Evolutionary conservation across 371 early-diverging fungal genomes (phyloP).

Genomic region (Basidiobolus meristosporus): DNA sequence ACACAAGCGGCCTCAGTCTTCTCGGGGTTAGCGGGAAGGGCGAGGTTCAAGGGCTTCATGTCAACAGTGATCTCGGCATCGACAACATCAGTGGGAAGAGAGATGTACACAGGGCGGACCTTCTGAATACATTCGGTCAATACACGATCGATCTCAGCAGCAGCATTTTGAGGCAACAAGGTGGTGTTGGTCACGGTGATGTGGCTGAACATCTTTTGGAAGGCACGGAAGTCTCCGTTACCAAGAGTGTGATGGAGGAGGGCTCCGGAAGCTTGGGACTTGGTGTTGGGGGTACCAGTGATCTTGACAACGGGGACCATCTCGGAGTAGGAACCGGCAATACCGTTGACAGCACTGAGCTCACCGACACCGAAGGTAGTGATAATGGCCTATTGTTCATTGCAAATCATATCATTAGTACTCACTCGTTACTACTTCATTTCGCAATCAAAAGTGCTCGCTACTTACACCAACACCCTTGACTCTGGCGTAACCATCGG

Average conservation of each 20-base stretch:
- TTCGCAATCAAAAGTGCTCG: too few species aligned
- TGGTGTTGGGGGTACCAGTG: constrained; percentile 12
- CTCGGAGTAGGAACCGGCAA: constrained; percentile 28
- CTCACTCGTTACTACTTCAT: too few species aligned
- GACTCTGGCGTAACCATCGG: constrained; percentile 28
- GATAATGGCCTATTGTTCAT: too few species aligned
- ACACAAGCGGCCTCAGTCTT: constrained; percentile 8
- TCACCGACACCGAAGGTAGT: constrained; percentile 38
- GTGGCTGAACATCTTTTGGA: constrained; percentile 4
- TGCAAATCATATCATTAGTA: too few species aligned
- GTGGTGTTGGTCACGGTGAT: constrained; percentile 11
- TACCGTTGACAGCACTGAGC: constrained; percentile 21
- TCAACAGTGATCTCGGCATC: constrained; percentile 7
- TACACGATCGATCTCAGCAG: constrained; percentile 18
- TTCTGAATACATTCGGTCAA: constrained; percentile 4
- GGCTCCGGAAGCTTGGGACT: constrained; percentile 12
- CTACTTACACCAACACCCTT: constrained; percentile 11
- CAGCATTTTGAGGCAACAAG: constrained; percentile 17
- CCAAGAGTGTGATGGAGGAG: constrained; percentile 28
- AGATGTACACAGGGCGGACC: constrained; percentile 16
- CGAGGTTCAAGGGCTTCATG: constrained; percentile 5
- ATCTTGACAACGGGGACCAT: constrained; percentile 30
- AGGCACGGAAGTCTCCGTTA: constrained; percentile 24
- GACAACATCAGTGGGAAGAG: constrained; percentile 19
- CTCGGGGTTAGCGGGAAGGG: constrained; percentile 6